Evolutionary conservation across 768 basidiomycete species (phyloP).

Genomic region (Termitomyces sp.): DNA sequence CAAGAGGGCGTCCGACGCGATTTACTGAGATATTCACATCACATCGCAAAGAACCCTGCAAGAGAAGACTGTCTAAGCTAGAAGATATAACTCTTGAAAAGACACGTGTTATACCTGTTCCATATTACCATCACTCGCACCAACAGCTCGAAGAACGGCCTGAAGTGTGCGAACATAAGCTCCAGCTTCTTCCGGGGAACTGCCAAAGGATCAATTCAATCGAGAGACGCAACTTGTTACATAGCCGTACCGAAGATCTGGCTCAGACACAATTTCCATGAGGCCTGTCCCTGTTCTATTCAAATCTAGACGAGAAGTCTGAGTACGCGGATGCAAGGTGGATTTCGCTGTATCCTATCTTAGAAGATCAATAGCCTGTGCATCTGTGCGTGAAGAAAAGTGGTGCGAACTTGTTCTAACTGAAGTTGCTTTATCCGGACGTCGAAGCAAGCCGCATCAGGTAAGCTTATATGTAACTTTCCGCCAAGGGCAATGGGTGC

Average conservation of each 20-base stretch:
- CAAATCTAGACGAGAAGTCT: slow-evolving; percentile 67
- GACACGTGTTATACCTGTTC: slow-evolving; percentile 61
- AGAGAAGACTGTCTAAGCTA: background rate
- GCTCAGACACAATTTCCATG: slow-evolving; percentile 94
- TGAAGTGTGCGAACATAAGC: slow-evolving; percentile 83
- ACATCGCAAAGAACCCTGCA: slow-evolving; percentile 86
- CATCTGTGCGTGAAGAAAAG: background rate
- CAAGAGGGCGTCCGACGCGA: slow-evolving; percentile 49
- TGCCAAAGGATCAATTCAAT: slow-evolving; percentile 21
- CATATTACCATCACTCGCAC: slow-evolving; percentile 95
- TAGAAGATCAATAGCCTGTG: background rate
- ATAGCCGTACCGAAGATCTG: slow-evolving; percentile 64
- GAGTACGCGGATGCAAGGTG: slow-evolving; percentile 45
- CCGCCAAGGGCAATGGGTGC: slow-evolving; percentile 79
- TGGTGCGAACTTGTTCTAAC: slow-evolving; percentile 74
- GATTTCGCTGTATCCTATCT: slow-evolving; percentile 89
- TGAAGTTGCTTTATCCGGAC: slow-evolving; percentile 95
- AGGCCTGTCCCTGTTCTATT: slow-evolving; percentile 87
- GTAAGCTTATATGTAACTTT: slow-evolving; percentile 35
- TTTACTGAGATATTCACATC: slow-evolving; percentile 96
- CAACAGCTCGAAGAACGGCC: slow-evolving; percentile 72
- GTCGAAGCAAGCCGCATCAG: slow-evolving; percentile 24
- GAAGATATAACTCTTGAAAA: background rate
- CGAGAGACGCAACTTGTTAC: background rate
- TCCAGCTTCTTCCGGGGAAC: slow-evolving; percentile 85